Percentiles rank a stretch among this genome's conserved stretches.
These are phyloP conservation scores for Botrytis fragariae DNA, from an alignment of 2,329 filamentous ascomycete genomes.

Conservation along the genomic window DNA sequence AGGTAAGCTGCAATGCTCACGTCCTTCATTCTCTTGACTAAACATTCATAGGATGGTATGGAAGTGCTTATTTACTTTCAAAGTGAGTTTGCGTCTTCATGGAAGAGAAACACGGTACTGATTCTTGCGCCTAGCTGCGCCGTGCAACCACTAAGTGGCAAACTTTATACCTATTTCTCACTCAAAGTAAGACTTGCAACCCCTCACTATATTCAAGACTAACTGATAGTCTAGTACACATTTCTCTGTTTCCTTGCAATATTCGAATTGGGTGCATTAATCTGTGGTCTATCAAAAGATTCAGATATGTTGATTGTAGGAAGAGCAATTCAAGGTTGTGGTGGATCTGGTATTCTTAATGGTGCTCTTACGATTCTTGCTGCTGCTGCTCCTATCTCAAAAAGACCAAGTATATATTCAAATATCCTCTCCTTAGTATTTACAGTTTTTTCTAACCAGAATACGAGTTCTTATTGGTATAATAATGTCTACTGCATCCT, in stretches of 20 bases:
- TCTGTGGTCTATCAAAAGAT: neutral
- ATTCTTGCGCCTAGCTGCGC: neutral
- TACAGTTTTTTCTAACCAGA: neutral
- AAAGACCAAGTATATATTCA: neutral
- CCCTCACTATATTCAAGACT: neutral
- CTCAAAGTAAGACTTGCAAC: neutral
- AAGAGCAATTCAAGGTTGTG: neutral
- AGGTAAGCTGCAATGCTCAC: no score
- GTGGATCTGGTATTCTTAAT: neutral
- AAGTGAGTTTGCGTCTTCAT: neutral
- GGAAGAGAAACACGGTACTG: neutral
- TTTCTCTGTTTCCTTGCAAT: neutral
- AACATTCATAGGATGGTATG: neutral
- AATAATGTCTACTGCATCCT: neutral
- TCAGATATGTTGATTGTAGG: neutral
- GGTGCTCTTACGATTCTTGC: neutral
- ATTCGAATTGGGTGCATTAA: neutral
- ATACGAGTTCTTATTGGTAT: neutral
- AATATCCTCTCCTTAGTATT: no score
- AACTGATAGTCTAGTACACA: neutral
- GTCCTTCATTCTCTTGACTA: neutral
- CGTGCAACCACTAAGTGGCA: neutral
- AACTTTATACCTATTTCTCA: neutral
- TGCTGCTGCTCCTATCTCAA: neutral
- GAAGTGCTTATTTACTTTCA: constrained; percentile 1